These are phyloP conservation scores for Fusarium circinatum DNA, from an alignment of 2,329 filamentous ascomycete genomes.

Conservation along the genomic window DNA sequence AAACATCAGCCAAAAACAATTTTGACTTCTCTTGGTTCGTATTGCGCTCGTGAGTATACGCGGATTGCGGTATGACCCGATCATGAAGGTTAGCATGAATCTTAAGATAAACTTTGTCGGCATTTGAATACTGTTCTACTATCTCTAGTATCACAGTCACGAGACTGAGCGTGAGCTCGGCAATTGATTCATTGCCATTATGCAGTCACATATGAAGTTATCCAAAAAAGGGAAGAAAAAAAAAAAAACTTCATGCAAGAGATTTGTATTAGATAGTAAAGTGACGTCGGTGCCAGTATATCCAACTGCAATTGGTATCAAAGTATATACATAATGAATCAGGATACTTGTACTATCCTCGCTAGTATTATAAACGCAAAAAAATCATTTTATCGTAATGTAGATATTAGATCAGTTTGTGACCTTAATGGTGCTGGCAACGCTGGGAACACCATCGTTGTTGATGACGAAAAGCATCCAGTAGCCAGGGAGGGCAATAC, in stretches of 20 bases:
- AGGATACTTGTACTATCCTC: neutral
- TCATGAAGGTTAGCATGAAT: neutral
- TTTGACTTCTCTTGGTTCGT: neutral
- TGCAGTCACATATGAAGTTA: neutral
- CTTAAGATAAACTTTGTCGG: neutral
- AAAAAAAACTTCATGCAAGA: neutral
- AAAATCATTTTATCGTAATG: neutral
- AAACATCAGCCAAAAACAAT: neutral
- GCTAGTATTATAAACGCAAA: neutral
- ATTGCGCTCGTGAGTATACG: neutral
- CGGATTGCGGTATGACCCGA: too few species aligned
- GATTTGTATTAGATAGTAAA: slow-evolving; percentile 8
- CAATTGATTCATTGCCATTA: neutral
- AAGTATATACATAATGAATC: slow-evolving; percentile 15
- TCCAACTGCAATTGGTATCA: neutral
- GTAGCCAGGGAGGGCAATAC: slow-evolving; percentile 34
- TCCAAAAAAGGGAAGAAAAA: neutral
- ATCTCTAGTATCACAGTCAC: neutral
- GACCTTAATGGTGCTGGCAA: slow-evolving; percentile 33
- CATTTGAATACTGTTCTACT: neutral
- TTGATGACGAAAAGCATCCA: slow-evolving; percentile 40
- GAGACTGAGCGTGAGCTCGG: neutral
- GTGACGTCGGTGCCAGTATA: neutral
- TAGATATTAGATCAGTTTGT: neutral
- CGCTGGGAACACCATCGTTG: slow-evolving; percentile 27